Base-by-base conservation (phyloP, 768 basidiomycete genomes). In the Suillus plorans region DNA sequence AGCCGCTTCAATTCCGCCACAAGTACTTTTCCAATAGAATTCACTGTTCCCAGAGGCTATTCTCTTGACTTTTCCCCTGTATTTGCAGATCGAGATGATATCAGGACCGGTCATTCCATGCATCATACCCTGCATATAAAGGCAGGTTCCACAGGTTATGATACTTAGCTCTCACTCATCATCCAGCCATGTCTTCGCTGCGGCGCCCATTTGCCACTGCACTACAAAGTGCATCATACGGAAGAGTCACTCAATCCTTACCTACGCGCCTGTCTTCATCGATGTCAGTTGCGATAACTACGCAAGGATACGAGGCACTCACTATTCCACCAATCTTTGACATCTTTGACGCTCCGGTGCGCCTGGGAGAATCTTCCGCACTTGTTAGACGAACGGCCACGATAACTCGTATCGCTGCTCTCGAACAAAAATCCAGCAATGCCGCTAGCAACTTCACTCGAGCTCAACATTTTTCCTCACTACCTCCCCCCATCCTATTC, bases 291-390 rank as follows among this genome's bases (percentile, higher is more conserved):
- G 18, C 64, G 5, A 28, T 47, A 42, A 50, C 68, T 4, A 25
- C 55, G 7, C 55, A 55, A 34, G 37, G 56, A 16, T 59, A 58
- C 13, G 64, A 49, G 18, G 45, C 44, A 47, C 61, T 74, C 28
- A 69, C 67, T 18, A 63, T 74, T 22, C 73, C 73, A 13, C 76
- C 74, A 50, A 82, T 83, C 57, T 79, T 82, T 66, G 84, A 85
- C 70, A 84, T 86, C 64, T 84, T 84, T 69, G 84, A 86, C 64
- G 84, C 78, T 28, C 82, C 84, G 1, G 72, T 73, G 41, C 73
- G 73, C 37, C 78, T 82, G 25, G 75, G 78, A 22, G 80, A 79
- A 65, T 78, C 75, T 37, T 74, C 69, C 64, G 65, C 69, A 61
- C 64, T 75, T 69, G 57, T 75, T 60, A 52, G 70, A 62, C 45